Base-by-base conservation (phyloP, 768 basidiomycete genomes). In the Neoboletus magnificus region DNA sequence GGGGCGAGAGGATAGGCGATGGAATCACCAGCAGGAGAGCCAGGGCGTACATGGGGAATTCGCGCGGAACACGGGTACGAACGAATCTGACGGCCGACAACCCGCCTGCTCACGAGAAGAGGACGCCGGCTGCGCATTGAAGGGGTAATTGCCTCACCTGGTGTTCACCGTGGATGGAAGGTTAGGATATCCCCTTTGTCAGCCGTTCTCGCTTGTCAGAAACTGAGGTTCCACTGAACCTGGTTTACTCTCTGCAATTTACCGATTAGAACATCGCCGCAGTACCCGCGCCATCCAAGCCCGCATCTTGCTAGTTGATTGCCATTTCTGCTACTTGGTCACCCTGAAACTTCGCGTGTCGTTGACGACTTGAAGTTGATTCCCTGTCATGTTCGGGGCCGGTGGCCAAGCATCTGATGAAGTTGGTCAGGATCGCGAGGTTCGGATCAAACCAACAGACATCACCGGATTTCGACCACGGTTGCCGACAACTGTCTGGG, bases 1-100 rank as follows among this genome's bases (percentile, higher is more conserved):
- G 60, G 59, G 53, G 35, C 27, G 58, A 46, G 55, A 29, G 45
- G 33, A 35, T 36, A 23, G 52, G 43, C 58, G 59, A 68, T 64
- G 60, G 48, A 66, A 71, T 56, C 54, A 37, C 25, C 56, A 54
- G 40, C 37, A 35, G 35, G 54, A 49, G n/a, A 33, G 48, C 48
- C 59, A 57, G 41, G 58, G 39, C 41, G 29, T 2, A 20, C 67
- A 69, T 30, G 69, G 56, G 61, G 63, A 61, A 45, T 57, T 61
- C 55, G 60, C 61, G 56, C 55, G 56, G 56, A 62, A 61, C n/a
- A 44, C 35, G 20, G 53, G 50, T 46, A 37, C 36, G 33, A 62
- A 57, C 43, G 55, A 57, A 48, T 50, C 48, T 52, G 48, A 52
- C 48, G 54, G 47, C 50, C 44, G 57, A 45, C 61, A 29, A 36